Evolutionary conservation across 129 eudicot species (phyloP).

Genomic region (Flaveria sonorensis): DNA sequence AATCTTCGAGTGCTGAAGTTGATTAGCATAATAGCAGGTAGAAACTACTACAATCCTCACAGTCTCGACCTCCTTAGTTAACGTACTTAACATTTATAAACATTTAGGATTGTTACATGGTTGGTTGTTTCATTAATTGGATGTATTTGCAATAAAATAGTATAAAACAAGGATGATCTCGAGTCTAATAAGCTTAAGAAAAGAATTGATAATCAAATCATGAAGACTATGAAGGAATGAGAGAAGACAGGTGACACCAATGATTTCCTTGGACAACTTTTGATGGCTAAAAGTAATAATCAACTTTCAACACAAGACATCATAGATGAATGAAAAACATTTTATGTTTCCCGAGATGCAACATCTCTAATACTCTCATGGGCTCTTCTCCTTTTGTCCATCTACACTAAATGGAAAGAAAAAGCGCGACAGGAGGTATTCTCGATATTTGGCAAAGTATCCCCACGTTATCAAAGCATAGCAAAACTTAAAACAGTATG

Average conservation of each 20-base stretch:
- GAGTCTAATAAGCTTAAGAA: slow-evolving; percentile 38
- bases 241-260: slow-evolving; percentile 26
- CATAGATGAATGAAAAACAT: slow-evolving; percentile 43
- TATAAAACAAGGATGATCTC: slow-evolving; percentile 28
- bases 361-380: slow-evolving; percentile 37
- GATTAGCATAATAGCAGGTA: slow-evolving; percentile 35
- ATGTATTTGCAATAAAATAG: slow-evolving; percentile 23
- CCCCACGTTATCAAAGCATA: slow-evolving; percentile 33
- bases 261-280: slow-evolving; percentile 42
- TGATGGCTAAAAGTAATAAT: slow-evolving; percentile 31
- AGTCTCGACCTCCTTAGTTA: slow-evolving; percentile 21
- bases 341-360: slow-evolving; percentile 44
- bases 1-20: slow-evolving; percentile 34
- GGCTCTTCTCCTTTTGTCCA: slow-evolving; percentile 35
- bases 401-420: slow-evolving; percentile 46
- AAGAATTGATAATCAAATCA: slow-evolving; percentile 23
- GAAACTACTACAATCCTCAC: slow-evolving; percentile 29
- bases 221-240: slow-evolving; percentile 27
- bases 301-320: slow-evolving; percentile 38
- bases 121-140: background rate
- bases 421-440: slow-evolving; percentile 39
- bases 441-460: slow-evolving; percentile 23
- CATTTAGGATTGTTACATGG: no score
- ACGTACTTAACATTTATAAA: background rate
- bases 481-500: slow-evolving; percentile 41